These are phyloP conservation scores for Lolium rigidum DNA, from an alignment of 176 grass and related monocot genomes.

Conservation along the genomic window DNA sequence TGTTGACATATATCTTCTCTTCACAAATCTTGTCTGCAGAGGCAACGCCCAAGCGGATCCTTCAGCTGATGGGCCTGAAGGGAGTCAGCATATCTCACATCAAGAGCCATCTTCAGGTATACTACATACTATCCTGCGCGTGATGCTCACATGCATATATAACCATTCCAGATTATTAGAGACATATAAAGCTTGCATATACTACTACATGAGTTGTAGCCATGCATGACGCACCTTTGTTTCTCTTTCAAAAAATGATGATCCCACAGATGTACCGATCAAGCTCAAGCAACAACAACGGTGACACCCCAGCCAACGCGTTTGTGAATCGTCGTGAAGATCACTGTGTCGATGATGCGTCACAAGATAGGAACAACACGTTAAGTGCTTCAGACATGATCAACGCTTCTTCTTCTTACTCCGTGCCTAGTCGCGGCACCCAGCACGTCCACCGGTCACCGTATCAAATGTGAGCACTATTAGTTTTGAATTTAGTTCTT, in stretches of 20 bases:
- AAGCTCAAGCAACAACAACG: slow-evolving; percentile 47
- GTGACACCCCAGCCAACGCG: neutral
- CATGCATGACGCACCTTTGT: neutral
- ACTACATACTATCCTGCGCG: neutral
- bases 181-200: neutral
- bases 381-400: slow-evolving; percentile 10
- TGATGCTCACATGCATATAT: neutral
- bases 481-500: neutral
- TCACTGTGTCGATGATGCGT: slow-evolving; percentile 18
- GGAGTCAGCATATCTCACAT: slow-evolving; percentile 89
- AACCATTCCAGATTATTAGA: neutral
- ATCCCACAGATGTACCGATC: slow-evolving; percentile 69
- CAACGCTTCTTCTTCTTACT: neutral
- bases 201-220: no score
- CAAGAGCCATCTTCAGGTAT: slow-evolving; percentile 90
- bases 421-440: slow-evolving; percentile 4
- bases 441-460: neutral
- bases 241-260: neutral
- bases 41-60: slow-evolving; percentile 91
- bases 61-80: slow-evolving; percentile 78
- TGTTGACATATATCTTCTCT: slow-evolving; percentile 32
- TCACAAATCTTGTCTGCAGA: slow-evolving; percentile 47
- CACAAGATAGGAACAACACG: slow-evolving; percentile 35
- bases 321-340: slow-evolving; percentile 30
- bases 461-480: slow-evolving; percentile 45